Percentiles rank a stretch among this genome's conserved stretches.
These are phyloP conservation scores for Elaeis guineensis DNA, from an alignment of 176 grass and related monocot genomes.

Conservation along the genomic window DNA sequence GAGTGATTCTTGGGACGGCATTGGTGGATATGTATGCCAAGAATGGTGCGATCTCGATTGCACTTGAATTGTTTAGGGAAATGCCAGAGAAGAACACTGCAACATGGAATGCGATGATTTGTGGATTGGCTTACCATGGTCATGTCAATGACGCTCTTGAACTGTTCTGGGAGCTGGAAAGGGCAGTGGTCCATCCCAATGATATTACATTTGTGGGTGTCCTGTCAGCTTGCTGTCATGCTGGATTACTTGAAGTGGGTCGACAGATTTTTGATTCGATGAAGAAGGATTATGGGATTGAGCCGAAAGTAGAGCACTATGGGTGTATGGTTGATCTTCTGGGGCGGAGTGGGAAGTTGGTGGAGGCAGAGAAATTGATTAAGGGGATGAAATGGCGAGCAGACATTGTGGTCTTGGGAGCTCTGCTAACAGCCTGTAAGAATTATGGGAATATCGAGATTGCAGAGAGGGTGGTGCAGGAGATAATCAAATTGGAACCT, in stretches of 20 bases:
- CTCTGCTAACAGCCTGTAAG: constrained; percentile 47
- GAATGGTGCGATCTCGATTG: constrained; percentile 29
- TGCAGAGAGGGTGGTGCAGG: constrained; percentile 25
- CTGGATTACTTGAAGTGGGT: constrained; percentile 24
- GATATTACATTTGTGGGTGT: constrained; percentile 29
- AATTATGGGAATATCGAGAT: constrained; percentile 35
- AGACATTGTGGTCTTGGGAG: constrained; percentile 29
- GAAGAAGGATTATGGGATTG: constrained; percentile 25
- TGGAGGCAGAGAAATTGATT: constrained; percentile 43
- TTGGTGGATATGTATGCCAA: constrained; percentile 49
- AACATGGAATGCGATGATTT: constrained; percentile 45
- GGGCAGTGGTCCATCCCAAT: constrained; percentile 20
- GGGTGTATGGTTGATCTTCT: constrained; percentile 58
- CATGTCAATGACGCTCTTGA: constrained; percentile 17
- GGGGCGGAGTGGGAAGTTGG: constrained; percentile 23
- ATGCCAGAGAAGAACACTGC: constrained; percentile 19
- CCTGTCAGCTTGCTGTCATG: constrained; percentile 35
- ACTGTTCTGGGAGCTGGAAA: constrained; percentile 25
- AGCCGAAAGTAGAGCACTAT: constrained; percentile 40
- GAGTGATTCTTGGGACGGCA: constrained; percentile 40
- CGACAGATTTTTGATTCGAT: constrained; percentile 32
- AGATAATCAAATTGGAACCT: constrained; percentile 42
- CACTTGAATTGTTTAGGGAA: constrained; percentile 20
- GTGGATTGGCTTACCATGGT: constrained; percentile 34
- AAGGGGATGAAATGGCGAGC: constrained; percentile 25